Evolutionary conservation across 2,329 filamentous ascomycete species (phyloP).

Genomic region (Aspergillus ibericus): DNA sequence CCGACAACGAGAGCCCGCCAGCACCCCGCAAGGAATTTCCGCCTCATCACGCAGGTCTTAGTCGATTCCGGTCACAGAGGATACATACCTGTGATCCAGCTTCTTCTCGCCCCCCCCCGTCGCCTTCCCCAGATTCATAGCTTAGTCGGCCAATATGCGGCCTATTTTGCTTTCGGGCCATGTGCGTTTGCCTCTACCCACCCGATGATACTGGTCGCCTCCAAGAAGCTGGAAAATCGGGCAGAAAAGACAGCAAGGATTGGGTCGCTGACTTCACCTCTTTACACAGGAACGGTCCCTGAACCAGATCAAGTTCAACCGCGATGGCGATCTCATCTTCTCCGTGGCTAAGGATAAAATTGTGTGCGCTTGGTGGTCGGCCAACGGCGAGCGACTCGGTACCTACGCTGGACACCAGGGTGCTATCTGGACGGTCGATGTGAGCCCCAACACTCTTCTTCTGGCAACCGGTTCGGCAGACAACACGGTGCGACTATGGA

Average conservation of each 20-base stretch:
- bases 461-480: slow-evolving; percentile 95
- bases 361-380: slow-evolving; percentile 94
- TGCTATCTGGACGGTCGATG: slow-evolving; percentile 97
- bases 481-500: slow-evolving; percentile 97
- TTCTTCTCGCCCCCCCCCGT: slow-evolving; percentile 13
- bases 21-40: slow-evolving; percentile 28
- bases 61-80: slow-evolving; percentile 26
- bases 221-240: not conserved
- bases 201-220: slow-evolving; percentile 4
- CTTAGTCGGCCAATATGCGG: slow-evolving; percentile 68
- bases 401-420: slow-evolving; percentile 97
- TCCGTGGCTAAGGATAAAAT: slow-evolving; percentile 95
- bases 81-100: slow-evolving; percentile 15
- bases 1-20: slow-evolving; percentile 29
- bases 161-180: slow-evolving; percentile 95
- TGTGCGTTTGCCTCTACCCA: slow-evolving; percentile 50
- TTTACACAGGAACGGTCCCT: slow-evolving; percentile 76
- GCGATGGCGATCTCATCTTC: slow-evolving; percentile 95
- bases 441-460: slow-evolving; percentile 86
- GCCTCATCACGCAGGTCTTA: slow-evolving; percentile 22
- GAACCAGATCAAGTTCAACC: slow-evolving; percentile 93
- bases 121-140: slow-evolving; percentile 21
- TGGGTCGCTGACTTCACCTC: slow-evolving; percentile 5
- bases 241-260: not conserved
- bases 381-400: slow-evolving; percentile 96